Percentiles rank a stretch among this genome's conserved stretches.
Evolutionary conservation across 2,329 filamentous ascomycete genomes (phyloP).

Genomic region (Exutisphaerella laricina): DNA sequence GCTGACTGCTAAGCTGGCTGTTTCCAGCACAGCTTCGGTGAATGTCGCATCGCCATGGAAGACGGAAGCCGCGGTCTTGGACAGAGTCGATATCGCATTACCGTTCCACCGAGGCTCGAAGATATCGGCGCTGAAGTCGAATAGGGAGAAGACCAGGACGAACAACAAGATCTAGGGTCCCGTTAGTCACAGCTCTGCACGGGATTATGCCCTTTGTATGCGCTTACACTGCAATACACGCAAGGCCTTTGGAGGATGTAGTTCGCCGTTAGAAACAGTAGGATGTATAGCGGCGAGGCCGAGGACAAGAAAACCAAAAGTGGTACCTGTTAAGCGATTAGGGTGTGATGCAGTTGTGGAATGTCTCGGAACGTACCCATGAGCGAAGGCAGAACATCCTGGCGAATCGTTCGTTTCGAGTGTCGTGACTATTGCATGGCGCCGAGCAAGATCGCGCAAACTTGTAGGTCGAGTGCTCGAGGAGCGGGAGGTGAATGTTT

Average conservation of each 20-base stretch:
- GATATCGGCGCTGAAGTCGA: conserved; percentile 89
- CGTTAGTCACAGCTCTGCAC: background rate
- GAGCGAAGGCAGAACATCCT: conserved; percentile 13
- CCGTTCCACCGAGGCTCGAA: conserved; percentile 64
- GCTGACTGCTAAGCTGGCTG: conserved; percentile 46
- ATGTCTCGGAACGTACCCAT: conserved; percentile 4
- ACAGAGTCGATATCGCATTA: conserved; percentile 23
- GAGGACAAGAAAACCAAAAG: conserved; percentile 49
- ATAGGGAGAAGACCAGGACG: conserved; percentile 92
- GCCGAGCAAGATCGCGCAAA: background rate
- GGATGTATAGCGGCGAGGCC: conserved; percentile 45
- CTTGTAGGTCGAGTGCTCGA: conserved; percentile 3
- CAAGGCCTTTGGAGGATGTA: conserved; percentile 96
- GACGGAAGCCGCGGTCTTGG: conserved; percentile 34
- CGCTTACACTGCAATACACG: conserved; percentile 64
- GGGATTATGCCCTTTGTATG: background rate
- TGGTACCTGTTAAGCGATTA: conserved; percentile 57
- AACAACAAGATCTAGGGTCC: conserved; percentile 65
- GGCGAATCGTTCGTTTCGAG: background rate
- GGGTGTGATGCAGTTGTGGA: conserved; percentile 43
- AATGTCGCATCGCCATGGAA: conserved; percentile 30
- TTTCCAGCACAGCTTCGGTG: conserved; percentile 56
- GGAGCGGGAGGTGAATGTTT: too few species aligned
- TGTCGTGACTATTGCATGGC: conserved; percentile 9
- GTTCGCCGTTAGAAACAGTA: conserved; percentile 67